These are phyloP conservation scores for Lophiostoma macrostomum DNA, from an alignment of 495 filamentous ascomycete species.

Conservation along the genomic window DNA sequence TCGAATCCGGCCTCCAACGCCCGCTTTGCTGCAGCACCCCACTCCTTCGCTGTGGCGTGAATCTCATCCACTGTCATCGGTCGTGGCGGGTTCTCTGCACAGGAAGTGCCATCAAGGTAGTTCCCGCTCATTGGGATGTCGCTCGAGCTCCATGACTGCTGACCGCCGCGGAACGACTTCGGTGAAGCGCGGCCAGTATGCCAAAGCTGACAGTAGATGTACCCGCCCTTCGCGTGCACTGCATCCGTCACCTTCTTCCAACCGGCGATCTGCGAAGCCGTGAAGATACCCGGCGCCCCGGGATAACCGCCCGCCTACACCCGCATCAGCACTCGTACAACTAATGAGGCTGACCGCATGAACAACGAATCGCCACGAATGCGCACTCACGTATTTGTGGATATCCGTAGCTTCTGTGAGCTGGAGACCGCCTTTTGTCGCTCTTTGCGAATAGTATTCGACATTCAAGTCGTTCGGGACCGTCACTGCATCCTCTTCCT, in stretches of 20 bases:
- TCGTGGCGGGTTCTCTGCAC: constrained; percentile 23
- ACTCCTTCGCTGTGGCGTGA: constrained; percentile 26
- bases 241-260: constrained; percentile 36
- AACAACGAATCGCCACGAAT: neutral
- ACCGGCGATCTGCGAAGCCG: constrained; percentile 24
- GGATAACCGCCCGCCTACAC: constrained; percentile 31
- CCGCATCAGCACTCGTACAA: neutral
- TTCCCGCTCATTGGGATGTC: constrained; percentile 31
- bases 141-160: constrained; percentile 28
- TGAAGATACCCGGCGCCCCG: constrained; percentile 29
- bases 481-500: constrained; percentile 29
- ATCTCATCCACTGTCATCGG: constrained; percentile 33
- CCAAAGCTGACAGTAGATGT: constrained; percentile 32
- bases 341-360: neutral
- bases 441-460: constrained; percentile 32
- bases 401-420: constrained; percentile 34
- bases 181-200: constrained; percentile 31
- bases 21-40: constrained; percentile 29
- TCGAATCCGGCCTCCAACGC: constrained; percentile 32
- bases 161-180: constrained; percentile 22
- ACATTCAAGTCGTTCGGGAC: constrained; percentile 30
- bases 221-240: constrained; percentile 32
- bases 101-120: constrained; percentile 26
- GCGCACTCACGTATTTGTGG: constrained; percentile 30
- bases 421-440: constrained; percentile 29